Conservation (phyloP, 139 green algal genomes). For the Diplosphaera chodatii region DNA sequence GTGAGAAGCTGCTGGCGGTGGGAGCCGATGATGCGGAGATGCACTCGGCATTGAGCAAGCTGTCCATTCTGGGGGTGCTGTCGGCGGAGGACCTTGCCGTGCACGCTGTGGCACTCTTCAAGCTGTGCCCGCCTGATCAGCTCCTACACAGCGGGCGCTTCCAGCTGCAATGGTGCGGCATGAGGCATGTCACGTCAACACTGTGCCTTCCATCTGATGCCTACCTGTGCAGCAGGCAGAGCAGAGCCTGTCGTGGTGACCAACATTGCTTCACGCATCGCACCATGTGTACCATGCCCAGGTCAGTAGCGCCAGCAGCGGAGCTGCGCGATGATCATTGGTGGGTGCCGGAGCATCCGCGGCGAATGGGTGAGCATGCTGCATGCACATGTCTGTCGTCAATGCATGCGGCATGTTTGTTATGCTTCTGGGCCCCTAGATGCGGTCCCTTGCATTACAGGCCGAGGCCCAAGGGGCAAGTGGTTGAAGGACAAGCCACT, state of each 20-base stretch:
- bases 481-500: background rate
- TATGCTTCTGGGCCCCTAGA: background rate
- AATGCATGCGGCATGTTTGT: no score
- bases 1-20: slow-evolving; percentile 38
- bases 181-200: no score
- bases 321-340: slow-evolving; percentile 12
- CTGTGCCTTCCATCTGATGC: slow-evolving; percentile 8
- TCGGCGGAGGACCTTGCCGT: slow-evolving; percentile 42
- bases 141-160: slow-evolving; percentile 7
- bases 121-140: slow-evolving; percentile 10
- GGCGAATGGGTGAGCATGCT: background rate
- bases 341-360: slow-evolving; percentile 7
- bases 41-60: slow-evolving; percentile 53
- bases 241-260: background rate
- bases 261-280: no score
- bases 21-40: slow-evolving; percentile 43
- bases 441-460: background rate
- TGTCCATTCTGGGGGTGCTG: slow-evolving; percentile 35
- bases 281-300: slow-evolving; percentile 1
- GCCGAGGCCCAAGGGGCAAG: background rate
- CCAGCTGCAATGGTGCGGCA: slow-evolving; percentile 10
- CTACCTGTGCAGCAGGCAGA: no score
- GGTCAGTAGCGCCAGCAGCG: slow-evolving; percentile 9
- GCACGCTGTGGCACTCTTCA: slow-evolving; percentile 29
- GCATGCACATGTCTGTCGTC: no score